Evolutionary conservation across 805 yeast species (phyloP), one percentile per base, ranked within the genome.

Genomic region (Barnettozyma vustinii): DNA sequence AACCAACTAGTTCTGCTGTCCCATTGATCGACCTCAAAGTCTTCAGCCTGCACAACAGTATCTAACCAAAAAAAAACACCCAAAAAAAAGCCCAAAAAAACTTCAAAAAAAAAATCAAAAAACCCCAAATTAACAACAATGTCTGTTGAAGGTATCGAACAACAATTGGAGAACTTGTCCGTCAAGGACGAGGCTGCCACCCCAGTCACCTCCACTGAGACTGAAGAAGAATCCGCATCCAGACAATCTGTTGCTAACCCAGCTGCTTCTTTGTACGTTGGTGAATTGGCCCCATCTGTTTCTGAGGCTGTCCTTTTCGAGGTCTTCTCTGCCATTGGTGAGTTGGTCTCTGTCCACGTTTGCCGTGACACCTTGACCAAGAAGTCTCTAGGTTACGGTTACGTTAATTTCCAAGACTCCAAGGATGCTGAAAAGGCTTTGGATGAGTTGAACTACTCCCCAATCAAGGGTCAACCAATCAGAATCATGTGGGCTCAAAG

Each of bases 401-500:
- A 94, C 75, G 97, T 94, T 65, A 94, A 94, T 85, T 94, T 76
- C 84, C 90, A 84, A 76, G 81, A 84, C 71, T 73, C 79, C 59
- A 87, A 79, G 56, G 97, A 94, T 66, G 98, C 96, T 67, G 90
- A 84, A 75, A 83, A 79, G 66, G 99, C 99, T 55, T 77, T 94
- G 69, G 96, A 90, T 68, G 94, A 89, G 73, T 81, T 94, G 73
- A 94, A 92, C 88, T 94, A 94, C 79, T 74, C 90, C 52, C 82
- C 82, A 64, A 83, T 94, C 75, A 91, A 91, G 72, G 97, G 97
- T 66, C 88, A 85, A 66, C 90, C 97, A 64, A 90, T 97, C 76
- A 89, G 99, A 74, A 92, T 94, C 77, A 94, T 94, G 98, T 90
- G 98, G 97, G 90, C 97, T 60, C 98, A 94, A 79, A 89, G 98